Base-by-base conservation (phyloP, 2,329 filamentous ascomycete genomes). In the Stromatinia cepivora region DNA sequence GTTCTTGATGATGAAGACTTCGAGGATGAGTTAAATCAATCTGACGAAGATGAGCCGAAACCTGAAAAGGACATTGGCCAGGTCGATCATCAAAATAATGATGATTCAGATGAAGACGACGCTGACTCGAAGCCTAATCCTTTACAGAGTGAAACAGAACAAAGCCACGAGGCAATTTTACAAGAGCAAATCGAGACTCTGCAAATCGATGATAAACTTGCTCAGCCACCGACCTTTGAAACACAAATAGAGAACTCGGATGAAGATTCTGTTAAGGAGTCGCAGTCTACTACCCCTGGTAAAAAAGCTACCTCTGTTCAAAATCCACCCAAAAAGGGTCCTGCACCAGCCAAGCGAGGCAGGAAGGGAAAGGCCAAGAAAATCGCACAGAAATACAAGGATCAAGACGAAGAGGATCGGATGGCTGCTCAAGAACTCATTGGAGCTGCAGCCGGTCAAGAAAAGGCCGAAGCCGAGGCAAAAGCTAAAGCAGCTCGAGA, bases 401-500 rank as follows among this genome's bases (percentile, higher is more conserved):
- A 96, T 75, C 95, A 98, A 83, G 94, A 98, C 75, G 93, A 97
- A 68, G 94, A 97, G 80, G 95, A 99, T 77, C 92, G 93, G 17
- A 87, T 86, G 9, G 86, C 94, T 0, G 93, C 93, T 45, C 91
- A 97, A 80, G 86, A 89, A 34, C 85, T 98, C n/a, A 88, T 97
- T n/a, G 95, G 95, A 52, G 90, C 92, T 2, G 83, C 85, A 70
- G 85, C 86, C 0, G 90, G 90, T 1, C 86, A 87, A 50, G 85
- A 91, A 74, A 88, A 89, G 72, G 87, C 86, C 20, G 87, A 90
- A 74, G 90, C 88, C 2, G 90, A 92, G 75, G 86, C 87, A 0
- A 84, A 85, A 70, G 88, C 88, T 50, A 92, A 91, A 78, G 87
- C 85, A 0, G 83, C 87, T 71, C 86, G 86, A 15, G 92, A 96